Base-by-base conservation (phyloP, 176 grass and related monocot species). In the Phoenix dactylifera region DNA sequence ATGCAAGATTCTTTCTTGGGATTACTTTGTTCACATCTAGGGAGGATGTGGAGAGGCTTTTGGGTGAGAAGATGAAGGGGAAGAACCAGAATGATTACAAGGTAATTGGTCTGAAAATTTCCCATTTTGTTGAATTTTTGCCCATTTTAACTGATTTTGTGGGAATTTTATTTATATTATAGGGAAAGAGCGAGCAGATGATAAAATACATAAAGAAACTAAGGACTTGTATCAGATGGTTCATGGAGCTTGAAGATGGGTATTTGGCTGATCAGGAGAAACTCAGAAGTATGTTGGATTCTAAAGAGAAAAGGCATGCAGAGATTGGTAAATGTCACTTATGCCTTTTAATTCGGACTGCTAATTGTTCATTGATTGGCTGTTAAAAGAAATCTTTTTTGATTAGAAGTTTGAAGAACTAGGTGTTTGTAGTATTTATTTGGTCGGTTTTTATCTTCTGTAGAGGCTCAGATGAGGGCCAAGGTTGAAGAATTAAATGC, bases 11-110 rank as follows among this genome's bases (percentile, higher is more conserved):
- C n/a, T n/a, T n/a, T n/a, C n/a, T n/a, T n/a, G n/a, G n/a, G n/a
- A n/a, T n/a, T n/a, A n/a, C n/a, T n/a, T n/a, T n/a, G n/a, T 85
- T 89, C 63, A 1, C 18, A 0, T 73, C 67, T 3, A 82, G 86
- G 78, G 86, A 73, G 1, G 86, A 85, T 16, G 86, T 89, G 7
- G 82, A 89, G 5, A 23, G 53, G 7, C 82, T 89, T 14, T 66
- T 89, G 66, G 72, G 49, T 24, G 86, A 89, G 82, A 89, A 89
- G 74, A 89, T 89, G 78, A 89, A 89, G 71, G 78, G 86, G 16
- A 89, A 81, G 74, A 81, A 75, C 63, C 85, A 85, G 81, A 81
- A 75, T 64, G 86, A 0, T 20, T 20, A 20, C 20, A 20, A 20
- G 20, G 20, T 20, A 20, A 20, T 20, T 20, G 20, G 20, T 20